Conservation (phyloP, 2,329 filamentous ascomycete species). For the Pseudogymnoascus verrucosus region DNA sequence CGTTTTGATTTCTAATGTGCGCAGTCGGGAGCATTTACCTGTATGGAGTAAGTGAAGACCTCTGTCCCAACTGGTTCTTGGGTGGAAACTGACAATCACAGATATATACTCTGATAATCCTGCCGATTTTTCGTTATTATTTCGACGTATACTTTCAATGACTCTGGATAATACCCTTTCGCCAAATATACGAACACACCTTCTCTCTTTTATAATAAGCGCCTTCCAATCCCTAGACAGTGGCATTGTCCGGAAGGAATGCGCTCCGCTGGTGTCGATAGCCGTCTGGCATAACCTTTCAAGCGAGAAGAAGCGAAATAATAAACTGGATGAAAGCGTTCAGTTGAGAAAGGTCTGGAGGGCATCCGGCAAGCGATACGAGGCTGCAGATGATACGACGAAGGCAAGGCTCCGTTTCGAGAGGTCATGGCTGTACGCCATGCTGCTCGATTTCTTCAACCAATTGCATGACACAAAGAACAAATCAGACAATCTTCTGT, state of each 20-base stretch:
- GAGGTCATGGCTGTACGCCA: constrained; percentile 82
- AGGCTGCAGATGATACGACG: constrained; percentile 70
- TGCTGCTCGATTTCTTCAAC: constrained; percentile 74
- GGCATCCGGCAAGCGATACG: constrained; percentile 75
- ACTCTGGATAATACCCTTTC: constrained; percentile 64
- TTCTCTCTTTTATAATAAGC: constrained; percentile 83
- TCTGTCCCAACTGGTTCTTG: neutral
- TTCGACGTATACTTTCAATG: constrained; percentile 83
- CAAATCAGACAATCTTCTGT: constrained; percentile 58
- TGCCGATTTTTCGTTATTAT: constrained; percentile 78
- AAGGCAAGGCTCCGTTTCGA: constrained; percentile 84
- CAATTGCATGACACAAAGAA: constrained; percentile 54
- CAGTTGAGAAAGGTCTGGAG: constrained; percentile 86
- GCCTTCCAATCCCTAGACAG: constrained; percentile 93
- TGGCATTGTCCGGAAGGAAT: constrained; percentile 85
- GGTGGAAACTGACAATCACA: constrained; percentile 28
- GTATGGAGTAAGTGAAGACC: constrained; percentile 62
- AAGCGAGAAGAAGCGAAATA: constrained; percentile 65
- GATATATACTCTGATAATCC: constrained; percentile 69
- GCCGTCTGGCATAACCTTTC: constrained; percentile 92
- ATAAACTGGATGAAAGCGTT: constrained; percentile 61
- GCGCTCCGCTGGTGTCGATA: constrained; percentile 88
- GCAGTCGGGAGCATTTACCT: constrained; percentile 76
- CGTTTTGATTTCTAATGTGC: constrained; percentile 77
- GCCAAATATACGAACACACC: constrained; percentile 62